phyloP scores from a whole-genome alignment of 768 basidiomycete genomes.

The Mrakia gelida region DNA sequence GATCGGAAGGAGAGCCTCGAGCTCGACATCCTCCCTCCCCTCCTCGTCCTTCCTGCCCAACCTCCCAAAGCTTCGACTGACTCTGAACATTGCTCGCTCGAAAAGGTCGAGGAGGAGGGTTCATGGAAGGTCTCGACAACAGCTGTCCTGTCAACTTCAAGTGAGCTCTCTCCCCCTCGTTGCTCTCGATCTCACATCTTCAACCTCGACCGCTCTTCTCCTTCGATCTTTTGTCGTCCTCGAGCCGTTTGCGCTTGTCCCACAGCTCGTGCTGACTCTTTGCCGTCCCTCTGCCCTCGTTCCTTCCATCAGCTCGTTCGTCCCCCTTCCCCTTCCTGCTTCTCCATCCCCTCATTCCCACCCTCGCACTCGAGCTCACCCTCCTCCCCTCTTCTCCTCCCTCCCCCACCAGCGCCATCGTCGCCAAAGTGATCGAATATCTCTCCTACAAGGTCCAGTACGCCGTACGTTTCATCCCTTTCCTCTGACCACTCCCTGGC shows the following conservation, averaged over 20 bases:
- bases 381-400: slow-evolving; percentile 3
- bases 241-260: slow-evolving; percentile 60
- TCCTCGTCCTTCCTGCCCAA: no score
- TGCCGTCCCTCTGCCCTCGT: not conserved
- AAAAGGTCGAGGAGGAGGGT: slow-evolving; percentile 56
- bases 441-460: slow-evolving; percentile 79
- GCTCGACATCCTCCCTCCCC: not conserved
- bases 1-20: not conserved
- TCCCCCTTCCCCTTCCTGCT: not conserved
- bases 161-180: not conserved
- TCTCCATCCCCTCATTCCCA: not conserved
- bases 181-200: slow-evolving; percentile 36
- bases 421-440: slow-evolving; percentile 85
- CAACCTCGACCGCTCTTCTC: slow-evolving; percentile 54
- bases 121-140: not conserved
- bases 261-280: slow-evolving; percentile 52
- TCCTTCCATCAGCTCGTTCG: slow-evolving; percentile 33
- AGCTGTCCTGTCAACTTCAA: not conserved
- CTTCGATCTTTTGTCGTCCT: slow-evolving; percentile 40
- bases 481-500: not conserved
- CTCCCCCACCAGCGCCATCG: slow-evolving; percentile 54
- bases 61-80: not conserved
- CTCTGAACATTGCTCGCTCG: not conserved
- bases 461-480: slow-evolving; percentile 7
- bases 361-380: not conserved